These are phyloP conservation scores for Blastobotrys attinorum DNA, from an alignment of 805 yeast genomes.

Conservation along the genomic window DNA sequence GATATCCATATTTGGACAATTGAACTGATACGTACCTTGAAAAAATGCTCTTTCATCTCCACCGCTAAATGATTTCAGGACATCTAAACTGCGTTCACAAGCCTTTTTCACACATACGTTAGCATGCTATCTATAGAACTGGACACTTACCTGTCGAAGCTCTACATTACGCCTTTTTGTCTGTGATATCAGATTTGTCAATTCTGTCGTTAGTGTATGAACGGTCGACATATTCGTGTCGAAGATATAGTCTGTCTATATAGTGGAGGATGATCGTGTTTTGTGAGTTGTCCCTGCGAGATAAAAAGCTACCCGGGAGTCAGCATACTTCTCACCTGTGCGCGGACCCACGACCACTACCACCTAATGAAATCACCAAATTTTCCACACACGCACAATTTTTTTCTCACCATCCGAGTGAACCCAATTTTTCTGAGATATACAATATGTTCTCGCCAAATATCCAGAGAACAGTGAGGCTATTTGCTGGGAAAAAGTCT, in stretches of 20 bases:
- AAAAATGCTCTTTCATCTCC: slow-evolving; percentile 19
- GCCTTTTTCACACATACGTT: slow-evolving; percentile 22
- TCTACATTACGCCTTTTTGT: slow-evolving; percentile 64
- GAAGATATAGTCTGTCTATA: too few species aligned
- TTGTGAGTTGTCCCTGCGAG: too few species aligned
- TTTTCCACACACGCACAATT: too few species aligned
- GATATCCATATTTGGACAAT: too few species aligned
- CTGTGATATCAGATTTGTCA: slow-evolving; percentile 54
- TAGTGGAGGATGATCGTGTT: too few species aligned
- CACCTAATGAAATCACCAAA: too few species aligned
- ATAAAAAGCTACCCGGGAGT: too few species aligned
- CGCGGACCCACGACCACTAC: too few species aligned
- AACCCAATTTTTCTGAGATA: too few species aligned
- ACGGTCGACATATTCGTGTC: slow-evolving; percentile 39
- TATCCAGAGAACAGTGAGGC: not conserved
- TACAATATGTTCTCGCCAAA: not conserved
- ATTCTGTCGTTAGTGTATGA: slow-evolving; percentile 47
- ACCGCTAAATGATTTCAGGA: slow-evolving; percentile 33
- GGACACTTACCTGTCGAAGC: slow-evolving; percentile 46
- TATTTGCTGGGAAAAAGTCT: not conserved
- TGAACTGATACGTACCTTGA: slow-evolving; percentile 20
- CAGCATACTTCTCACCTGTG: too few species aligned
- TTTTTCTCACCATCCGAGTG: too few species aligned
- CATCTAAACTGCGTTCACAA: slow-evolving; percentile 43
- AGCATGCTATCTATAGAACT: not conserved